Base-by-base conservation (phyloP, 2,329 filamentous ascomycete species). In the Fusarium miscanthi region DNA sequence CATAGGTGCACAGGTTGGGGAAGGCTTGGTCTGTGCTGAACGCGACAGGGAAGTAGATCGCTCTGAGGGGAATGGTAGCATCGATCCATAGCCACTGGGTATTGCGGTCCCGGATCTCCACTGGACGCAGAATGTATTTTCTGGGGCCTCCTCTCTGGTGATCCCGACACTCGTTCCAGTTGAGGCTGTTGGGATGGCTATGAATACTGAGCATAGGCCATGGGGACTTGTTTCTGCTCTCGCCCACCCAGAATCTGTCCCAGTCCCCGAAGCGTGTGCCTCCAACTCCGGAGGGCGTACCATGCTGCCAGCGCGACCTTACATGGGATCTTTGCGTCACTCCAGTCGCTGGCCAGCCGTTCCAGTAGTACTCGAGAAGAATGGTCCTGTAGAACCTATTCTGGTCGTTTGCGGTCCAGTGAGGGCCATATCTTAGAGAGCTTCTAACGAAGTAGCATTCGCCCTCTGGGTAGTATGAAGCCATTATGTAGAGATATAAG, bases 401-500 rank as follows among this genome's bases (percentile, higher is more conserved):
- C 23, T 1, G 2, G 23, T 68, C 53, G 0, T 63, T 5, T 2
- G 64, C 66, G 1, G 5, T 5, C 51, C 57, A 63, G 5, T 16
- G 6, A 2, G 19, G 9, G 3, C 8, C 8, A 8, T 49, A 37
- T 21, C 4, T n/a, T 2, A 69, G 37, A 11, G 64, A 69, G 10
- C 3, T 10, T 35, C 66, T 40, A 2, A 40, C n/a, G 35, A 69
- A 69, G 23, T 59, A 69, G 37, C 65, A 69, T 27, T 69, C 66
- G n/a, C 66, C 66, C 6, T 69, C 66, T 10, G 66, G 66, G 11
- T 69, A 69, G 14, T 69, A 69, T 0, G 59, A 43, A 23, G 64
- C 66, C 65, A 69, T 68, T 10, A 1, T 16, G 14, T 8, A 38
- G 3, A 13, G 10, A 6, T 16, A 7, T 5, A 25, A 27, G 0